These are phyloP conservation scores for Penicillium sp. DNA, from an alignment of 2,329 filamentous ascomycete species.

Conservation along the genomic window DNA sequence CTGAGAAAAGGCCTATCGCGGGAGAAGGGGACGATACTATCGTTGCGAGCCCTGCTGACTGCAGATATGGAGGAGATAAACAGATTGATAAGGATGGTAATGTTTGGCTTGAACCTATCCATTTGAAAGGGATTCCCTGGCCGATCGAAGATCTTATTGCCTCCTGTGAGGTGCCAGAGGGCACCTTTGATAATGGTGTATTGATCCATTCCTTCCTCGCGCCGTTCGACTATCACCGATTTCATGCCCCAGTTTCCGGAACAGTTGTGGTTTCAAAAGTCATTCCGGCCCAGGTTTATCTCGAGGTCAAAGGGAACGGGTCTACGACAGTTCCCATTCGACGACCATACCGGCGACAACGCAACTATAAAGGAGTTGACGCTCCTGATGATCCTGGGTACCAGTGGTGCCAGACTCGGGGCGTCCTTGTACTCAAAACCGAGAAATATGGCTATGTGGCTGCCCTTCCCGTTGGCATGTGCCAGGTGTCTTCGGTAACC, in stretches of 20 bases:
- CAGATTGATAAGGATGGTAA: conserved; percentile 18
- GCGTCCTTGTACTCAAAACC: conserved; percentile 38
- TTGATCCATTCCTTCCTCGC: conserved; percentile 42
- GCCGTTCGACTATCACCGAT: conserved; percentile 41
- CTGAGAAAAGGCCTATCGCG: conserved; percentile 27
- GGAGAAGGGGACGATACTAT: conserved; percentile 23
- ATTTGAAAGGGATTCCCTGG: conserved; percentile 39
- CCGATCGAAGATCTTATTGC: conserved; percentile 33
- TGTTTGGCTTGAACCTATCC: conserved; percentile 18
- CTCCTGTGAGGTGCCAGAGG: conserved; percentile 26
- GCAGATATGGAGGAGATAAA: conserved; percentile 29
- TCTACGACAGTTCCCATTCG: background rate
- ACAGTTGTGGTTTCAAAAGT: conserved; percentile 35
- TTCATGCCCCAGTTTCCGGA: conserved; percentile 39
- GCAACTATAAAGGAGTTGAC: conserved; percentile 16
- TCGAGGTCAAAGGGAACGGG: conserved; percentile 27
- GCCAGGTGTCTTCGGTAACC: conserved; percentile 41
- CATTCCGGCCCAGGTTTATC: conserved; percentile 36
- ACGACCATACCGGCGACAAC: background rate
- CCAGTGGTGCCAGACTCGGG: conserved; percentile 40
- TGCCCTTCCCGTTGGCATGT: conserved; percentile 45
- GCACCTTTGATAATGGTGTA: conserved; percentile 36
- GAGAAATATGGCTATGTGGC: conserved; percentile 35
- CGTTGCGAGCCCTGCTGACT: conserved; percentile 37
- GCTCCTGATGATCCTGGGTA: conserved; percentile 37